These are phyloP conservation scores for Stephania japonica DNA, from an alignment of 164 flowering plant genomes.

Conservation along the genomic window DNA sequence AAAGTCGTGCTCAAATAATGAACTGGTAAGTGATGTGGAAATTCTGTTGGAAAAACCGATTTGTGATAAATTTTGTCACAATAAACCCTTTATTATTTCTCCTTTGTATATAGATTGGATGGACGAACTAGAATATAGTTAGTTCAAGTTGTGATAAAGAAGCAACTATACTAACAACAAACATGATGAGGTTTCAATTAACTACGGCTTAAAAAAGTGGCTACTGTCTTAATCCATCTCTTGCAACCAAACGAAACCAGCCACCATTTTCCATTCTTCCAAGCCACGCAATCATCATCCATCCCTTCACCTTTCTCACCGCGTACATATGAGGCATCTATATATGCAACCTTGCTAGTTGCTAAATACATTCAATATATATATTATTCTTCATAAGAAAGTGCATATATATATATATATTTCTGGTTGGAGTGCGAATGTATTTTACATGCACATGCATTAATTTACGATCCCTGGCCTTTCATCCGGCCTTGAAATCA, in stretches of 20 bases:
- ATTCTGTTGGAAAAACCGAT: not conserved
- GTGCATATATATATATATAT: no score
- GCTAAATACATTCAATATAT: not conserved
- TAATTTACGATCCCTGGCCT: no score
- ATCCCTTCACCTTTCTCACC: not conserved
- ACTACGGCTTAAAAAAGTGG: conserved; percentile 1
- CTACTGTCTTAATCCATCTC: conserved; percentile 10
- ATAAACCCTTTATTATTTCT: conserved; percentile 20
- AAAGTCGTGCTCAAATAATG: not conserved
- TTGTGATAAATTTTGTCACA: conserved; percentile 11
- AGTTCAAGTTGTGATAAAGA: conserved; percentile 43
- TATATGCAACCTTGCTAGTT: not conserved
- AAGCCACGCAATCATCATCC: conserved; percentile 18
- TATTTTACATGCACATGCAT: no score
- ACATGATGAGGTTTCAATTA: conserved; percentile 16
- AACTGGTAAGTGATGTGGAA: not conserved
- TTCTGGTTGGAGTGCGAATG: no score
- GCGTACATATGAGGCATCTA: not conserved
- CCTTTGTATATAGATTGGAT: conserved; percentile 18
- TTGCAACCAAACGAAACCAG: conserved; percentile 8
- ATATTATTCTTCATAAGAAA: not conserved
- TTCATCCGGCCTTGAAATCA: no score
- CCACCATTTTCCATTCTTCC: conserved; percentile 12
- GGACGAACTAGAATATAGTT: conserved; percentile 22
- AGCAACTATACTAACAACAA: conserved; percentile 29